Evolutionary conservation across 805 yeast genomes (phyloP), one percentile per base, ranked within the genome.

Genomic region (Monosporozyma unispora): DNA sequence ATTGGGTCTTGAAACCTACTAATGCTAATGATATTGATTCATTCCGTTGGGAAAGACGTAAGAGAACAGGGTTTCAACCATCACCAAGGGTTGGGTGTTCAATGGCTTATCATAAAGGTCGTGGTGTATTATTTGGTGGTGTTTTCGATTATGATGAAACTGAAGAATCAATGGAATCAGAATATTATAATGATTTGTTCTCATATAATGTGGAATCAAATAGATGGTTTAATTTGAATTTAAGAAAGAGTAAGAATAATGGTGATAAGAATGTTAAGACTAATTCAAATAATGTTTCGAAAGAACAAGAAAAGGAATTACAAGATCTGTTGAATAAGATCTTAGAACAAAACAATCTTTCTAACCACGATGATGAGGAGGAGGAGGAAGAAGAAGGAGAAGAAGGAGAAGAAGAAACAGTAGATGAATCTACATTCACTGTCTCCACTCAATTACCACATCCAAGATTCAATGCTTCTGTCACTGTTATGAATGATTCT

Each of bases 131-230:
- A 61, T 93, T 91, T 70, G 98, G 98, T 37, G 98, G 98, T 58
- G 99, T 93, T 12, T 90, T 79, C 60, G 98, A 91, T 66, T 86
- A 78, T 53, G 96, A 90, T 57, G 99, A 91, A 67, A 91, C 96
- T 12, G 98, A 91, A 65, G 98, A 93, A 67, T 79, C 85, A 48
- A 70, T 91, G 52, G 91, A 85, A 44, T 87, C 96, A 1, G 80
- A 78, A 45, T 91, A 90, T 64, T 91, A 78, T 69, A 89, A 90
- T 64, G 81, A 82, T 52, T 67, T 91, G 46, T 80, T 80, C 59
- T 83, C 95, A 1, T 91, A 87, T 64, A 95, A 89, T 54, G 73
- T 83, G 16, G 96, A 88, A 58, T 74, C 81, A 16, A 91, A 91
- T 66, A 78, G 96, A 63, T 91, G 99, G 98, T 86, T 79, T 60